phyloP scores from a whole-genome alignment of 345 rosid genomes.

The Linum trigynum region DNA sequence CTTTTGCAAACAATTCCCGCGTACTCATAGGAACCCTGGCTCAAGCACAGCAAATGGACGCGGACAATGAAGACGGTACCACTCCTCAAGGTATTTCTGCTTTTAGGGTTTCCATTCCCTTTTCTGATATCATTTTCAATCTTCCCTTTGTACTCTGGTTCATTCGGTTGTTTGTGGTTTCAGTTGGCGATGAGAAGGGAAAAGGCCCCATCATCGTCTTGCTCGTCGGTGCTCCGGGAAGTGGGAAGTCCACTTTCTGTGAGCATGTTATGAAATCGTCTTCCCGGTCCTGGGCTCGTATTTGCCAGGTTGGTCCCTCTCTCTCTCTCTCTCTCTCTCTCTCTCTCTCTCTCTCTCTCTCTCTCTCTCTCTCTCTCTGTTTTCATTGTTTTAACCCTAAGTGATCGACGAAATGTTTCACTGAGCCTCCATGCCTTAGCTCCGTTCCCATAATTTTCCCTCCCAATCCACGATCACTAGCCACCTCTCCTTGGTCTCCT shows the following conservation, averaged over 20 bases:
- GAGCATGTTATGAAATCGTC: conserved; percentile 53
- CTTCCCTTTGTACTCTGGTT: too few species aligned
- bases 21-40: too few species aligned
- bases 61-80: too few species aligned
- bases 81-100: too few species aligned
- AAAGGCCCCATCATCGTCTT: conserved; percentile 34
- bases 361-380: too few species aligned
- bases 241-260: conserved; percentile 92
- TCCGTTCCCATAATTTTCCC: background rate
- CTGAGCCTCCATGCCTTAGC: background rate
- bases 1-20: too few species aligned
- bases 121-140: too few species aligned
- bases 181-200: conserved; percentile 28
- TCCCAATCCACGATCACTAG: background rate
- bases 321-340: background rate
- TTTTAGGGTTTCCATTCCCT: too few species aligned
- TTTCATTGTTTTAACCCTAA: too few species aligned
- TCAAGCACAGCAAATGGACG: too few species aligned
- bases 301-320: conserved; percentile 59
- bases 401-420: too few species aligned
- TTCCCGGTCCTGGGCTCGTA: conserved; percentile 67
- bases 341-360: too few species aligned
- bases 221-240: conserved; percentile 79
- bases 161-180: background rate
- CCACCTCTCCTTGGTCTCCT: background rate